Base-by-base conservation (phyloP, 1,139 yeast species). In the Trichomonascaceae sp. region DNA sequence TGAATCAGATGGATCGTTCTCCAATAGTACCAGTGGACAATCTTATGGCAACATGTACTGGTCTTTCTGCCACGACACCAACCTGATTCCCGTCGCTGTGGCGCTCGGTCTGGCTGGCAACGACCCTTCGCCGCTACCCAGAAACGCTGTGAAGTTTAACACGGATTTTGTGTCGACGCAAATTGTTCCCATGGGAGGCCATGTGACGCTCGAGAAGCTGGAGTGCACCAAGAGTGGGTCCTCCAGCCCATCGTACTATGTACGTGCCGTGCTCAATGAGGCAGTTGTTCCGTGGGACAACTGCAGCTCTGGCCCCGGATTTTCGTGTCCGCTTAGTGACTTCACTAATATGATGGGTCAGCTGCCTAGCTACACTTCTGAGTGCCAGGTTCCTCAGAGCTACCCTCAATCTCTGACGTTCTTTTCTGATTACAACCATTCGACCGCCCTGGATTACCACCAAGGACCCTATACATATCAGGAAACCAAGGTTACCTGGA, bases 281-380 rank as follows among this genome's bases (percentile, higher is more conserved):
- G 76, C 77, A 1, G 78, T 75, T 5, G 59, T 69, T 30, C 79
- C 80, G 2, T 50, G 71, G 28, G 63, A 65, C 9, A 51, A 51
- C 17, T 74, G 80, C 52, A 56, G 58, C 32, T 43, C 47, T 29
- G 82, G 81, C 1, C 81, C 81, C 8, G 80, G 79, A 0, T 73
- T 69, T 50, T 65, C 75, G 5, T 71, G 79, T 55, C 55, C 62
- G 30, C 49, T 71, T 29, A 50, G 56, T 3, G 63, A 64, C 29
- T 74, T 54, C 43, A 45, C 48, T 35, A 25, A 35, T 15, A 34
- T 36, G 11, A 37, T 55, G 29, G 30, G 27, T 16, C 35, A 34
- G 4, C 32, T 44, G 5, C 37, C 32, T 13, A 43, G 43, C 37
- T 51, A 35, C 38, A 37, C 30, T 22, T 31, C 37, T 8, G 41